Conservation (phyloP, 1,284 basidiomycete species). For the Ganoderma lingzhi region DNA sequence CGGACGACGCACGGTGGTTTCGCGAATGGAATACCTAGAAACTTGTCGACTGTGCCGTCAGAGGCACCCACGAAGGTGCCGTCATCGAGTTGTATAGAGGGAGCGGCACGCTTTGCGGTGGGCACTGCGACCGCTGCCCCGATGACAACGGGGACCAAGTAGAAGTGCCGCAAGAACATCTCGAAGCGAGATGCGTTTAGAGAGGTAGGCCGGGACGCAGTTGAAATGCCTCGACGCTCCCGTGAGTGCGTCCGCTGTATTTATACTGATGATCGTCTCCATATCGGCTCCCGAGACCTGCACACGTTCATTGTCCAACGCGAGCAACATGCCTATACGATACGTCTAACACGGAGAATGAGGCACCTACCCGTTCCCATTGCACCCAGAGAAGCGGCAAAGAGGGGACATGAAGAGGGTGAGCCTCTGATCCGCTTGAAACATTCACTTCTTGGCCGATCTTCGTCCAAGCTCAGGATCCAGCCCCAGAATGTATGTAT, state of each 20-base stretch:
- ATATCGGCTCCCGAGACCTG: neutral
- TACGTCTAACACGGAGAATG: neutral
- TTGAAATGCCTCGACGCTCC: neutral
- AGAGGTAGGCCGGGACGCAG: neutral
- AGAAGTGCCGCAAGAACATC: slow-evolving; percentile 23
- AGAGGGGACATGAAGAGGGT: neutral
- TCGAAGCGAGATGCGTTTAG: neutral
- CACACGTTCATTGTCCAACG: neutral
- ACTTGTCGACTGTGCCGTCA: slow-evolving; percentile 32
- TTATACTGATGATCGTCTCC: neutral
- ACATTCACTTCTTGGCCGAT: no score
- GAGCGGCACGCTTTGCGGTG: slow-evolving; percentile 18
- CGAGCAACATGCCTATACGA: neutral
- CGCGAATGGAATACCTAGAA: slow-evolving; percentile 41
- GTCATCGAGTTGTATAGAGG: slow-evolving; percentile 35
- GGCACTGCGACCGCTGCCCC: slow-evolving; percentile 19
- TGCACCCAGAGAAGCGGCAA: neutral
- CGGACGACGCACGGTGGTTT: slow-evolving; percentile 38
- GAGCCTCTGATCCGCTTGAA: no score
- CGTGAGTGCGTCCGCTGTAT: neutral
- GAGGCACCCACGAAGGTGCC: slow-evolving; percentile 35
- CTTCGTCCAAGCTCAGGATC: no score
- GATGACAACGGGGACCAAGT: slow-evolving; percentile 18
- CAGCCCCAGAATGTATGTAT: no score
- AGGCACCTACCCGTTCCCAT: neutral